Evolutionary conservation across 1,139 yeast species (phyloP).

Genomic region (Suhomyces wounanorum): DNA sequence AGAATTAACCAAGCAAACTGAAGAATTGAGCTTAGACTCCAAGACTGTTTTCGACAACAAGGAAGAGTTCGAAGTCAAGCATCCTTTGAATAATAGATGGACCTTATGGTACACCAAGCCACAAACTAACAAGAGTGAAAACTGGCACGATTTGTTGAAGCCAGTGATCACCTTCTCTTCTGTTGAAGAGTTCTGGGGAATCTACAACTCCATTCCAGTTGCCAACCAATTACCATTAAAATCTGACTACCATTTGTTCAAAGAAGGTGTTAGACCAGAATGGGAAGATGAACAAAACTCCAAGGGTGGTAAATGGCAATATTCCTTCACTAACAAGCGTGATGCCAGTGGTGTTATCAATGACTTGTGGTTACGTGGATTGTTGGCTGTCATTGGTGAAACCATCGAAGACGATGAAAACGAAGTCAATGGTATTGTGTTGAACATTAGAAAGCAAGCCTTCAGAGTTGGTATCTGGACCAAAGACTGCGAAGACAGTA

Average conservation of each 20-base stretch:
- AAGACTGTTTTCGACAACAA: slow-evolving; percentile 66
- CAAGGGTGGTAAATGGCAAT: slow-evolving; percentile 91
- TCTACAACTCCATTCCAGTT: slow-evolving; percentile 89
- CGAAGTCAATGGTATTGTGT: slow-evolving; percentile 93
- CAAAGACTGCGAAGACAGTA: slow-evolving; percentile 68
- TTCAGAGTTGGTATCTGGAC: slow-evolving; percentile 95
- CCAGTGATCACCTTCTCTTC: slow-evolving; percentile 90
- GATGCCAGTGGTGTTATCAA: slow-evolving; percentile 66
- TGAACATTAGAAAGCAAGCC: slow-evolving; percentile 81
- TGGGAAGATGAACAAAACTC: slow-evolving; percentile 94
- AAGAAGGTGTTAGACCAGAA: slow-evolving; percentile 94
- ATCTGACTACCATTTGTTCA: slow-evolving; percentile 94
- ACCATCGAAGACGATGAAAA: slow-evolving; percentile 87
- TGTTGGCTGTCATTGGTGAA: slow-evolving; percentile 93
- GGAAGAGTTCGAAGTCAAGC: slow-evolving; percentile 78
- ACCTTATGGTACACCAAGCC: slow-evolving; percentile 98
- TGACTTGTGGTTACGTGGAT: slow-evolving; percentile 90
- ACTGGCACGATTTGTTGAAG: slow-evolving; percentile 92
- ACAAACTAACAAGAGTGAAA: slow-evolving; percentile 72
- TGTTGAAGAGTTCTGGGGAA: slow-evolving; percentile 99
- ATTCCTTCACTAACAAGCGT: slow-evolving; percentile 68
- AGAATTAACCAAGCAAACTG: slow-evolving; percentile 57
- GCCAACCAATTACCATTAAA: slow-evolving; percentile 89
- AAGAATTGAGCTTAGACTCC: slow-evolving; percentile 52
- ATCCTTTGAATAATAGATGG: slow-evolving; percentile 92